These are phyloP conservation scores for Trichosporon sp. DNA, from an alignment of 1,284 basidiomycete species.

Conservation along the genomic window DNA sequence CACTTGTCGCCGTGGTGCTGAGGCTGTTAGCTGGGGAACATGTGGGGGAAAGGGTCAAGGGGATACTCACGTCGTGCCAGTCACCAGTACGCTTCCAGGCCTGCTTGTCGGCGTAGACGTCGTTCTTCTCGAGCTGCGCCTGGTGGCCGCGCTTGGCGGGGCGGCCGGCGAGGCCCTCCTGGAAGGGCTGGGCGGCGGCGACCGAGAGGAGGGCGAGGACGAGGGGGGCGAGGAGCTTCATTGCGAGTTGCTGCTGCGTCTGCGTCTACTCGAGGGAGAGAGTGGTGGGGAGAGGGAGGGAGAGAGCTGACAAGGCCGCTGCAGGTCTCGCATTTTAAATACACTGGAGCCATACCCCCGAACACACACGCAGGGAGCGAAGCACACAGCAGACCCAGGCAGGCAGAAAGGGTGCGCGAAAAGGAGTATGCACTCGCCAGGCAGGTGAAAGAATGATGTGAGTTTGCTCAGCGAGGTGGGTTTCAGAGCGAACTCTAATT, in stretches of 20 bases:
- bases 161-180: background rate
- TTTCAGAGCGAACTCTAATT: slow-evolving; percentile 4
- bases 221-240: slow-evolving; percentile 1
- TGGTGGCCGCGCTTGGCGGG: background rate
- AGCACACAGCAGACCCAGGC: background rate
- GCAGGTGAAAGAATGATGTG: background rate
- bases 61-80: slow-evolving; percentile 3
- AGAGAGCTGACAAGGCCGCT: background rate
- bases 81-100: slow-evolving; percentile 1
- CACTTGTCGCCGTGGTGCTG: background rate
- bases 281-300: background rate
- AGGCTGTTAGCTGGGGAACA: background rate
- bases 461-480: background rate
- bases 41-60: background rate
- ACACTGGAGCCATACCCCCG: background rate
- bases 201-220: background rate
- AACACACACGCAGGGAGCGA: background rate
- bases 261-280: background rate
- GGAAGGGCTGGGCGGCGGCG: background rate
- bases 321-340: background rate
- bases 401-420: background rate
- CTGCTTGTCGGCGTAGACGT: background rate
- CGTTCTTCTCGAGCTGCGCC: background rate
- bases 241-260: background rate
- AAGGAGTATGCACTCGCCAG: background rate